Conservation (phyloP, 2,329 filamentous ascomycete species). For the Ophiostoma ips region DNA sequence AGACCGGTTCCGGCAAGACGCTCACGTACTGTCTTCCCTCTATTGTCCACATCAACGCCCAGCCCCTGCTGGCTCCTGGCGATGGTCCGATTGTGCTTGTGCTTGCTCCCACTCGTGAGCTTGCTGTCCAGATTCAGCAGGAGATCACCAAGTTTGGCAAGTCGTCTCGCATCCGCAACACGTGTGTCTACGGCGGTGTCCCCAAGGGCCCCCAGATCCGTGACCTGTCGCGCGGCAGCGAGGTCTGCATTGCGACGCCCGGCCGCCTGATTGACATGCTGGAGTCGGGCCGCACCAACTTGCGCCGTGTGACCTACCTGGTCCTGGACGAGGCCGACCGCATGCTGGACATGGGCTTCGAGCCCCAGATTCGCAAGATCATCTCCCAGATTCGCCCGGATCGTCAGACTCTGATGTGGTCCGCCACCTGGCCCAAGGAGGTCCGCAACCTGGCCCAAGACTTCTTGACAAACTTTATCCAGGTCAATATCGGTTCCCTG, state of each 20-base stretch:
- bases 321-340: conserved; percentile 98
- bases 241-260: conserved; percentile 96
- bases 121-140: conserved; percentile 96
- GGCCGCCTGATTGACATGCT: conserved; percentile 98
- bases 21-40: conserved; percentile 95
- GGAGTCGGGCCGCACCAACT: conserved; percentile 93
- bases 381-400: conserved; percentile 95
- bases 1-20: conserved; percentile 98
- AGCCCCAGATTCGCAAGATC: conserved; percentile 98
- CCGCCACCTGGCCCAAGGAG: conserved; percentile 97
- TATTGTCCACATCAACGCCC: conserved; percentile 98
- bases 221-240: conserved; percentile 85
- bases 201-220: conserved; percentile 95
- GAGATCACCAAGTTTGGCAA: conserved; percentile 98
- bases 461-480: conserved; percentile 90
- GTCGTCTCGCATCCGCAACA: conserved; percentile 95
- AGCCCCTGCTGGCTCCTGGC: conserved; percentile 85
- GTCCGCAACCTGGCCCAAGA: conserved; percentile 83
- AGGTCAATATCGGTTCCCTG: conserved; percentile 96
- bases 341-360: conserved; percentile 99
- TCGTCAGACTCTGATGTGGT: conserved; percentile 99
- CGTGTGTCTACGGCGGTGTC: conserved; percentile 97
- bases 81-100: conserved; percentile 96
- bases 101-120: conserved; percentile 88
- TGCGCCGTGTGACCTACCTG: conserved; percentile 93